A percentile compares a stretch with the other conserved stretches of the same genome.
phyloP scores from a whole-genome alignment of 139 green algal genomes.

The Chlamydomonas asymmetrica region DNA sequence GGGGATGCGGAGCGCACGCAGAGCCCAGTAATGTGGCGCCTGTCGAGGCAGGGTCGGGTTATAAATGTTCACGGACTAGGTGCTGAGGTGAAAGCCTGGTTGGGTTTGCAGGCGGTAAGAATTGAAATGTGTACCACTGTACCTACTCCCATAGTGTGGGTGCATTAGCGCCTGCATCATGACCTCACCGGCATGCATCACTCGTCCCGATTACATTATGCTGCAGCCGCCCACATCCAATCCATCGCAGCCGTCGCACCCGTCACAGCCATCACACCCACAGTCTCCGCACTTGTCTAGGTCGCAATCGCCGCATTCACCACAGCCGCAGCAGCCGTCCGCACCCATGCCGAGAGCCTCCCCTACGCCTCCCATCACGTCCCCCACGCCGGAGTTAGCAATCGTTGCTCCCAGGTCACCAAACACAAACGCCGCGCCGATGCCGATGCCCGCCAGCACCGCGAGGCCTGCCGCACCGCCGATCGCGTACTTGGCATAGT shows the following conservation, averaged over 20 bases:
- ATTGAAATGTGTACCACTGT: too few species aligned
- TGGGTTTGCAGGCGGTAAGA: too few species aligned
- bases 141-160: too few species aligned
- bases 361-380: slow-evolving; percentile 9
- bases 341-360: slow-evolving; percentile 13
- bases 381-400: slow-evolving; percentile 31
- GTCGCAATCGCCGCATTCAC: not conserved
- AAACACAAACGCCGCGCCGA: slow-evolving; percentile 47
- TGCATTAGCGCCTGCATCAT: too few species aligned
- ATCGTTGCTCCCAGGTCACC: slow-evolving; percentile 41
- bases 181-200: too few species aligned
- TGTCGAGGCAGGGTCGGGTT: too few species aligned
- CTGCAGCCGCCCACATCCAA: too few species aligned
- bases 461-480: slow-evolving; percentile 49
- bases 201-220: not conserved
- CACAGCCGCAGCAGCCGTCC: slow-evolving; percentile 20
- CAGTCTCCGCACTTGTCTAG: slow-evolving; percentile 28
- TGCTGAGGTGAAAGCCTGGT: too few species aligned
- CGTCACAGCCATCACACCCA: not conserved
- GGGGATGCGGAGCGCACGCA: too few species aligned
- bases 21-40: too few species aligned
- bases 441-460: slow-evolving; percentile 41
- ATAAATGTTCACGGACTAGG: too few species aligned
- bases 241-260: too few species aligned
- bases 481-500: slow-evolving; percentile 44